Percentiles rank a stretch among this genome's conserved stretches.
Evolutionary conservation across 164 flowering plant species (phyloP).

Genomic region (Stephania yunnanensis): DNA sequence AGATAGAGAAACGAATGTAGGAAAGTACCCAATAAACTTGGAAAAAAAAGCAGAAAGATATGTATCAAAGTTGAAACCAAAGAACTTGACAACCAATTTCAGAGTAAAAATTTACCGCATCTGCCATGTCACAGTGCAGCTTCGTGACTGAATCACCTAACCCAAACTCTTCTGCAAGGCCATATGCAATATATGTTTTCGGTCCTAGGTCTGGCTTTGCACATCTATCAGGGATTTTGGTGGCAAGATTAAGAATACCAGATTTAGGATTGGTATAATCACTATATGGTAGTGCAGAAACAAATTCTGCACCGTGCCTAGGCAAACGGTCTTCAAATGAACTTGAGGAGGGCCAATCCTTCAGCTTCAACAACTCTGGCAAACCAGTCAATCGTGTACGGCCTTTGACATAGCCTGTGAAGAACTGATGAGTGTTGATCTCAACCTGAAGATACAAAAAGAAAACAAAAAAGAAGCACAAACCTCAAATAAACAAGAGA

Average conservation of each 20-base stretch:
- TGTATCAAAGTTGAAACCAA: too few relatives aligned
- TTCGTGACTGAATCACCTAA: constrained; percentile 83
- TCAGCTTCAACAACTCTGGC: constrained; percentile 85
- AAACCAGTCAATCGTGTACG: constrained; percentile 51
- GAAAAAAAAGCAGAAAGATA: too few relatives aligned
- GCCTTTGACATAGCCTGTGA: constrained; percentile 66
- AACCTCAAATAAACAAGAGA: background rate
- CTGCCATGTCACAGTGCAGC: constrained; percentile 76
- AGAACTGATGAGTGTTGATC: constrained; percentile 63
- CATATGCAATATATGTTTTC: constrained; percentile 77
- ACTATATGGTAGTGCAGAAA: constrained; percentile 57
- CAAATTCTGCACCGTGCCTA: constrained; percentile 72
- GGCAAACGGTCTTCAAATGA: constrained; percentile 69
- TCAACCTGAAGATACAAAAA: constrained; percentile 46
- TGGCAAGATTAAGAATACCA: constrained; percentile 65
- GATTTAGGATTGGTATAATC: constrained; percentile 65
- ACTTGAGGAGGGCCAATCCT: constrained; percentile 82
- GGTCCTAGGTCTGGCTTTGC: constrained; percentile 77
- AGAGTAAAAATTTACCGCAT: constrained; percentile 47
- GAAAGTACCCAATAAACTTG: too few relatives aligned
- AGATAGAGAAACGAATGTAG: too few relatives aligned
- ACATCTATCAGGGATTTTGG: constrained; percentile 52
- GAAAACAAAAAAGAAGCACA: constrained; percentile 4
- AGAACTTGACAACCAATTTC: background rate
- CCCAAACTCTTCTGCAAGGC: constrained; percentile 61